Conservation (phyloP, 768 basidiomycete species). For the Strobilomyces echinocephalus region DNA sequence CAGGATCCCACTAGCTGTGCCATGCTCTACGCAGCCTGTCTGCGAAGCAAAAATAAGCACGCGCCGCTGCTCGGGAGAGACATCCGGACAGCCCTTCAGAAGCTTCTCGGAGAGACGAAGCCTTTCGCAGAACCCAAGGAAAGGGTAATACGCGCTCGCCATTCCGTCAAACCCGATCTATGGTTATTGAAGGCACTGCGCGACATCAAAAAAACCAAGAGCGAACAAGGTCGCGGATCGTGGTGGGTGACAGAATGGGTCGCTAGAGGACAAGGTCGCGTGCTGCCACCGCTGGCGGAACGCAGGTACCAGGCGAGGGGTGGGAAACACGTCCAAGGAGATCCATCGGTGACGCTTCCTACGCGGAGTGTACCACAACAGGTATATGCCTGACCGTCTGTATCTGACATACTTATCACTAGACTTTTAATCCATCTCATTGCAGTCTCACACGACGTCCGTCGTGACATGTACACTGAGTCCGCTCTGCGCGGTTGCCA, state of each 20-base stretch:
- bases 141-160: constrained; percentile 17
- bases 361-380: neutral
- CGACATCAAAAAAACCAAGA: constrained; percentile 33
- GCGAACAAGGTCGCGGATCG: constrained; percentile 24
- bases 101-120: constrained; percentile 22
- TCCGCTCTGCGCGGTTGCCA: too few species aligned
- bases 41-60: constrained; percentile 39
- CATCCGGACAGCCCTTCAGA: constrained; percentile 40
- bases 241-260: constrained; percentile 28
- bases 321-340: neutral
- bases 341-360: neutral
- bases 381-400: constrained; percentile 3
- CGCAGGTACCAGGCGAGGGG: constrained; percentile 14
- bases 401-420: neutral
- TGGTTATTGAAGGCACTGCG: constrained; percentile 36
- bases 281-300: constrained; percentile 14
- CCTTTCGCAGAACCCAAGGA: constrained; percentile 20
- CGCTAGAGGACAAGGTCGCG: constrained; percentile 19
- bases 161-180: constrained; percentile 31
- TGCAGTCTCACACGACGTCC: neutral
- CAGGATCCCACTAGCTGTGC: constrained; percentile 55
- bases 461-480: neutral
- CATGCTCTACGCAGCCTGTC: constrained; percentile 54
- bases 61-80: constrained; percentile 38
- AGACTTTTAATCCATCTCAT: neutral